phyloP scores from a whole-genome alignment of 1,139 yeast genomes.

The Hemisphaericaspora subhashii region DNA sequence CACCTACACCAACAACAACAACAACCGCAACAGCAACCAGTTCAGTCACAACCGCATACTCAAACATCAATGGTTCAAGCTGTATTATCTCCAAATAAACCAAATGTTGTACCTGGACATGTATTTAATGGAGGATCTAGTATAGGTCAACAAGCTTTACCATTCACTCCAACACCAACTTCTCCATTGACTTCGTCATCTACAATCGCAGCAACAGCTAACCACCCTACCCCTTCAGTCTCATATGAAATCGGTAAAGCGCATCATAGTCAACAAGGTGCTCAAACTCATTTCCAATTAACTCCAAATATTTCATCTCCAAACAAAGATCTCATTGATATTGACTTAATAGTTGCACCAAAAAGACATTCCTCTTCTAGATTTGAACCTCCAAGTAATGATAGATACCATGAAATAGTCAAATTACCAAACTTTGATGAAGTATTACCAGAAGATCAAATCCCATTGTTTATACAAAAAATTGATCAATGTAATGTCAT shows the following conservation, averaged over 20 bases:
- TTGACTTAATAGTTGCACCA: conserved; percentile 60
- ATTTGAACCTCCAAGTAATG: conserved; percentile 75
- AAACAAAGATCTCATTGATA: conserved; percentile 43
- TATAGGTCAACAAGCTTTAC: conserved; percentile 13
- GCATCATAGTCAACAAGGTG: conserved; percentile 28
- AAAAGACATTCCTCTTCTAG: conserved; percentile 93
- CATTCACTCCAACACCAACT: conserved; percentile 35
- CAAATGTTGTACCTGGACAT: not conserved
- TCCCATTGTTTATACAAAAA: conserved; percentile 78
- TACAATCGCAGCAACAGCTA: conserved; percentile 5
- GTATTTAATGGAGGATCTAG: conserved; percentile 11
- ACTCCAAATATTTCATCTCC: conserved; percentile 47
- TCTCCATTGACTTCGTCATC: conserved; percentile 22
- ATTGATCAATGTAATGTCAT: conserved; percentile 92
- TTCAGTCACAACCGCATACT: conserved; percentile 15
- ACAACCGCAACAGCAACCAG: conserved; percentile 16
- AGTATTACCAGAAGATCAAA: conserved; percentile 83
- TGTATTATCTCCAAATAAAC: not conserved
- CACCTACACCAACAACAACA: conserved; percentile 14
- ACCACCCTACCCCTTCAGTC: not conserved
- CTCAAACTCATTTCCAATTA: conserved; percentile 33
- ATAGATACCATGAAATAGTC: conserved; percentile 64
- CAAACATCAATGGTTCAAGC: conserved; percentile 1
- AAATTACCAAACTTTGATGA: conserved; percentile 89
- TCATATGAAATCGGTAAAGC: conserved; percentile 15